Conservation (phyloP, 1,284 basidiomycete genomes). For the Cutaneotrichosporon sp. region DNA sequence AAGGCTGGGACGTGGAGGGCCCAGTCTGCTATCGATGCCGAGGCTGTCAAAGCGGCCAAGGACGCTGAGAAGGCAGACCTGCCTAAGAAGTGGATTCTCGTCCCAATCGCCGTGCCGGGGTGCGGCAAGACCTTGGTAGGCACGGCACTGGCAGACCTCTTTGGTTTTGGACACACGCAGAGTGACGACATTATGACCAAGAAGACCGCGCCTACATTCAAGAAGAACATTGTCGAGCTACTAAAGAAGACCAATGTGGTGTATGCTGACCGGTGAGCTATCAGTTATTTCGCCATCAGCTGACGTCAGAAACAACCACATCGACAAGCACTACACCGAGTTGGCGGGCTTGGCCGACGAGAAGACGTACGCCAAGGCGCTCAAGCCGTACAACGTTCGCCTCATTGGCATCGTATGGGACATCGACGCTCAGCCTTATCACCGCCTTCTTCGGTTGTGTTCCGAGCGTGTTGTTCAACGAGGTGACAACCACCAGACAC, state of each 20-base stretch:
- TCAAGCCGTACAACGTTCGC: constrained; percentile 51
- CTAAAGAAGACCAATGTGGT: constrained; percentile 68
- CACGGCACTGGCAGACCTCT: constrained; percentile 71
- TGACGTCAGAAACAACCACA: constrained; percentile 73
- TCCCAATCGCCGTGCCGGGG: constrained; percentile 87
- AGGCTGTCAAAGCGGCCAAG: constrained; percentile 18
- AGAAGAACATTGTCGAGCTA: constrained; percentile 65
- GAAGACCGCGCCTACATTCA: constrained; percentile 75
- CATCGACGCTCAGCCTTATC: constrained; percentile 54
- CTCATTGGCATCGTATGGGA: constrained; percentile 77
- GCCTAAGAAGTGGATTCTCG: constrained; percentile 71
- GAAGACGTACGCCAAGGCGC: constrained; percentile 17
- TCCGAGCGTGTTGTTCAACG: constrained; percentile 66
- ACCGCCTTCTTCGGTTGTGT: constrained; percentile 65
- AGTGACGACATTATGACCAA: constrained; percentile 73
- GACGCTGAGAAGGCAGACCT: constrained; percentile 29
- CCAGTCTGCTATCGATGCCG: constrained; percentile 1
- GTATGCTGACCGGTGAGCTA: constrained; percentile 75
- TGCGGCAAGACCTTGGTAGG: constrained; percentile 91
- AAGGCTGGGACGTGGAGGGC: constrained; percentile 40
- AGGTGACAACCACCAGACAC: constrained; percentile 77
- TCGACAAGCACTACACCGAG: constrained; percentile 65
- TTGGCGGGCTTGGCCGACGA: constrained; percentile 55
- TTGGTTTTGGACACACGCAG: constrained; percentile 81
- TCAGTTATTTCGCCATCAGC: neutral